Evolutionary conservation across 2,329 filamentous ascomycete species (phyloP).

Genomic region (Epichloe hybrida): DNA sequence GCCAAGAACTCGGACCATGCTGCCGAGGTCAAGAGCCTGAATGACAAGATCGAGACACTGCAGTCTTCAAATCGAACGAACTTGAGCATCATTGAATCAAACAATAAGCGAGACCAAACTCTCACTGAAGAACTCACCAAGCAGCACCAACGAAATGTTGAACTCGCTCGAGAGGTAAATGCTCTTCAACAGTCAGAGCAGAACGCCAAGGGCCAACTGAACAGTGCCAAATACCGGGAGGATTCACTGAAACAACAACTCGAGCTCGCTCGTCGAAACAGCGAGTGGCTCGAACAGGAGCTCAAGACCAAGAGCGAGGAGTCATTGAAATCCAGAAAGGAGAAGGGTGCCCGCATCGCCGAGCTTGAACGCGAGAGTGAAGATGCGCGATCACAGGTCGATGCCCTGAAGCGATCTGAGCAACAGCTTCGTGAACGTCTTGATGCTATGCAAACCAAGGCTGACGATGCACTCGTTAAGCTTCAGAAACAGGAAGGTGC

Average conservation of each 20-base stretch:
- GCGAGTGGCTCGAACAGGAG: constrained; percentile 86
- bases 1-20: constrained; percentile 61
- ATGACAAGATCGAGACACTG: constrained; percentile 70
- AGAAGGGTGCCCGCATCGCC: constrained; percentile 80
- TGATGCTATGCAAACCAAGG: constrained; percentile 72
- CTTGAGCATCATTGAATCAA: constrained; percentile 76
- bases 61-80: constrained; percentile 90
- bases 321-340: constrained; percentile 80
- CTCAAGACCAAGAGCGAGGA: constrained; percentile 82
- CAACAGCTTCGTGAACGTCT: constrained; percentile 67
- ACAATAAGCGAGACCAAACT: constrained; percentile 73
- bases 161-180: constrained; percentile 71
- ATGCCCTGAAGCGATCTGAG: constrained; percentile 67
- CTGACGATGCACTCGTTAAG: constrained; percentile 68
- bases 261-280: constrained; percentile 74
- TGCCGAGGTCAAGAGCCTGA: constrained; percentile 61
- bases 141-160: constrained; percentile 78
- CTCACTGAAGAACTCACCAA: constrained; percentile 75
- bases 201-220: constrained; percentile 63
- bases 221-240: constrained; percentile 77
- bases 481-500: constrained; percentile 79
- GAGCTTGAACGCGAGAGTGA: constrained; percentile 83
- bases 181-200: constrained; percentile 74
- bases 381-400: constrained; percentile 64
- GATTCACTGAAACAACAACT: constrained; percentile 84